Evolutionary conservation across 306 rosid species (phyloP).

Genomic region (Lathyrus sativus): DNA sequence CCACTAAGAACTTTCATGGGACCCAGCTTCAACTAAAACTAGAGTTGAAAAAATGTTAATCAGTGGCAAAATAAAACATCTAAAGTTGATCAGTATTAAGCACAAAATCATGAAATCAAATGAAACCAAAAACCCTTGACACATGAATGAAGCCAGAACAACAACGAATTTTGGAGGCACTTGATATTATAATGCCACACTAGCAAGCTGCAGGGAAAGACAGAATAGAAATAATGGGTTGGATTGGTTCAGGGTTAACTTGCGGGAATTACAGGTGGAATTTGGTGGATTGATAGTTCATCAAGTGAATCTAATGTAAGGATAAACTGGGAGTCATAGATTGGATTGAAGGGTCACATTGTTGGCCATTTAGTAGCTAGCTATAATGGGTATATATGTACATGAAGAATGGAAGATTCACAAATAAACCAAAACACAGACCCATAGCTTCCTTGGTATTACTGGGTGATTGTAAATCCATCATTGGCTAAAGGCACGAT

Average conservation of each 20-base stretch:
- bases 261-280: too few relatives aligned
- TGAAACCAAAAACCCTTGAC: too few relatives aligned
- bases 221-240: slow-evolving; percentile 19
- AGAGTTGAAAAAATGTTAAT: too few relatives aligned
- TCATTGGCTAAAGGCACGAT: too few relatives aligned
- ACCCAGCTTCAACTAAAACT: too few relatives aligned
- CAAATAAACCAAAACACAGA: slow-evolving; percentile 16
- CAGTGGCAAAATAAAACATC: too few relatives aligned
- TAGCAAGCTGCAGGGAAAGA: slow-evolving; percentile 23
- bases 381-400: background rate
- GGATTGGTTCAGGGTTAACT: slow-evolving; percentile 7
- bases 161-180: slow-evolving; percentile 37
- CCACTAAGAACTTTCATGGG: too few relatives aligned
- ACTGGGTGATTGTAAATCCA: too few relatives aligned
- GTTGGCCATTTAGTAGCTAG: background rate
- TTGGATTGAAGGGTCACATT: slow-evolving; percentile 19
- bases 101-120: too few relatives aligned
- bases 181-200: slow-evolving; percentile 17
- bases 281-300: too few relatives aligned
- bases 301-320: slow-evolving; percentile 2
- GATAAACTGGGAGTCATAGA: slow-evolving; percentile 6
- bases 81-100: too few relatives aligned
- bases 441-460: background rate
- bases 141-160: slow-evolving; percentile 12
- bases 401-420: slow-evolving; percentile 17